Evolutionary conservation across 2,329 filamentous ascomycete genomes (phyloP), one percentile per base, ranked within the genome.

Genomic region (Fusarium mangiferae): DNA sequence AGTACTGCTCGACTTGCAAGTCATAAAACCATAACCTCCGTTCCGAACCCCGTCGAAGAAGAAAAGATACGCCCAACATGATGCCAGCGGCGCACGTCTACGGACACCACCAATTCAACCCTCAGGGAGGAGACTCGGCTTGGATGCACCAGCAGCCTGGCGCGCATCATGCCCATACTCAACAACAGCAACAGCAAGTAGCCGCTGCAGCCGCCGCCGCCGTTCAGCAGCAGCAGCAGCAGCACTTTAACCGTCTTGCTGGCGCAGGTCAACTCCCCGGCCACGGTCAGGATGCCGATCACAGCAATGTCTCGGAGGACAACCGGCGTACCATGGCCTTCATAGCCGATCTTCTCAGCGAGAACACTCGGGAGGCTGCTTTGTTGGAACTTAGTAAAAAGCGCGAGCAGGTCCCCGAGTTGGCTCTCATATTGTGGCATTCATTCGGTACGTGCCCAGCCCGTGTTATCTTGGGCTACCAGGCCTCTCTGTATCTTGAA

Each of bases 361-460:
- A 95, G 74, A 91, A 89, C 78, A 95, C 95, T 35, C 90, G 96
- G 72, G 96, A 98, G 85, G 92, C 94, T 9, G 96, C 96, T 56
- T 88, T 99, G 62, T 88, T 99, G 80, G 96, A 99, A 83, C 88
- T 99, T 58, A 98, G 96, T 85, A 99, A 99, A 88, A 99, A 99
- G 89, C 89, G 96, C 65, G 96, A 99, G 84, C 96, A 98, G 84
- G 96, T 99, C 22, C 96, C 96, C 1, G 96, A 99, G 85, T 87
- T 99, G 68, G 96, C 96, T 52, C 87, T 99, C 78, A 98, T 99
- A 70, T 87, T 99, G 71, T 99, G 96, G 96, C 96, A 99, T 83
- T 98, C 96, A 7, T 98, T 98, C 80, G 96, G 96, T 97, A 90
- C 74, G 90, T 83, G 60, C 36, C 41, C 51, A 54, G 66, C 46